These are phyloP conservation scores for Euptelea pleiosperma DNA, from an alignment of 164 flowering plant genomes.

Conservation along the genomic window DNA sequence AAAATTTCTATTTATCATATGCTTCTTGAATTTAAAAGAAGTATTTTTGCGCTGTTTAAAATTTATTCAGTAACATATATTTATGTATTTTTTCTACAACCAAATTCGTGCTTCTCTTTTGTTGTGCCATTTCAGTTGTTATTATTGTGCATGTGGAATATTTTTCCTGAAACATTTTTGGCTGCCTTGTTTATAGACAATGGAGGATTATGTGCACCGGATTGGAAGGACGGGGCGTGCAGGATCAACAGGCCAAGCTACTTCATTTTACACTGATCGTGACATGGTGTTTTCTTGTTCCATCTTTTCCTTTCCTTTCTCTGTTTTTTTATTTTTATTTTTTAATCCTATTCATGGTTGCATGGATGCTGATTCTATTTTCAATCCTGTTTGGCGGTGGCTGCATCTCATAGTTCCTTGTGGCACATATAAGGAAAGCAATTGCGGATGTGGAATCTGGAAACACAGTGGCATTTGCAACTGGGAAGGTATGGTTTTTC, in stretches of 20 bases:
- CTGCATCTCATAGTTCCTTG: slow-evolving; percentile 38
- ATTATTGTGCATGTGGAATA: neutral
- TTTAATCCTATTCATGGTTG: neutral
- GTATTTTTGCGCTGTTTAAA: too few species aligned
- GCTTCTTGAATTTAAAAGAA: too few species aligned
- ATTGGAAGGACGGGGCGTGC: slow-evolving; percentile 77
- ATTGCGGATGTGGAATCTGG: slow-evolving; percentile 58
- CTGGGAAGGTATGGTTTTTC: slow-evolving; percentile 49
- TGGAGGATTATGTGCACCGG: slow-evolving; percentile 74
- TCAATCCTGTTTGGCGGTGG: slow-evolving; percentile 7
- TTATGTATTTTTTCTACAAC: neutral
- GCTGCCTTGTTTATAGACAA: slow-evolving; percentile 32
- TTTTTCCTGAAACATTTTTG: neutral
- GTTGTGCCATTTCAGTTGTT: neutral
- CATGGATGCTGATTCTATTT: slow-evolving; percentile 3
- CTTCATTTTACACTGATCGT: slow-evolving; percentile 61
- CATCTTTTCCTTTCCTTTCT: neutral
- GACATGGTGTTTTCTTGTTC: slow-evolving; percentile 39
- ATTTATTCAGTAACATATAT: neutral
- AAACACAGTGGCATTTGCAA: slow-evolving; percentile 48
- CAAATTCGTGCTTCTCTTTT: neutral
- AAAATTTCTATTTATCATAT: too few species aligned
- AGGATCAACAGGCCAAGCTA: slow-evolving; percentile 65
- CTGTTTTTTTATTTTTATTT: neutral
- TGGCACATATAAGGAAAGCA: slow-evolving; percentile 62